phyloP scores from a whole-genome alignment of 2,329 filamentous ascomycete species.

The Hypocreales sp. region DNA sequence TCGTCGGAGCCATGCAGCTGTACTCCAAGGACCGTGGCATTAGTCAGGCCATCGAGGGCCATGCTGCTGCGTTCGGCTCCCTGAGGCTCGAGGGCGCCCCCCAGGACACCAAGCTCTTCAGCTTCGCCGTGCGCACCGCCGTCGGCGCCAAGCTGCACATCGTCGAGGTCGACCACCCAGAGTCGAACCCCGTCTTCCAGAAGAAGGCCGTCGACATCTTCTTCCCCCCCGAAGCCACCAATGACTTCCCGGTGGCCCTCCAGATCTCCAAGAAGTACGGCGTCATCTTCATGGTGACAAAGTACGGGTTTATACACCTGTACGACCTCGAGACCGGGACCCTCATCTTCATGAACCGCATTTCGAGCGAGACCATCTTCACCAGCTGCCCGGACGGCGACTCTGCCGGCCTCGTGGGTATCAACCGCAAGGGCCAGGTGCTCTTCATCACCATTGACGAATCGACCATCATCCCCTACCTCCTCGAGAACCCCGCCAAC shows the following conservation, averaged over 20 bases:
- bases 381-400: conserved; percentile 74
- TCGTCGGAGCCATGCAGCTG: conserved; percentile 92
- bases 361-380: conserved; percentile 98
- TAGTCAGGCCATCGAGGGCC: conserved; percentile 94
- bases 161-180: conserved; percentile 89
- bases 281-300: conserved; percentile 92
- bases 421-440: conserved; percentile 96
- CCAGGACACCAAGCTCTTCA: conserved; percentile 87
- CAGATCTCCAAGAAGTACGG: conserved; percentile 96
- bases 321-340: conserved; percentile 94
- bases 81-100: conserved; percentile 78
- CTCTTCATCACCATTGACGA: conserved; percentile 91
- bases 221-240: conserved; percentile 88
- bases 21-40: conserved; percentile 94
- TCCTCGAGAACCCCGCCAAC: conserved; percentile 92
- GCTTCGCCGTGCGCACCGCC: conserved; percentile 83
- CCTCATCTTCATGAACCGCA: conserved; percentile 99
- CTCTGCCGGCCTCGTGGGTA: conserved; percentile 77
- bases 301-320: conserved; percentile 97
- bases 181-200: conserved; percentile 73
- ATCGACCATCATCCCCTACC: conserved; percentile 77
- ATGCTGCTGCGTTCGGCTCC: conserved; percentile 87
- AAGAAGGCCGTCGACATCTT: conserved; percentile 98
- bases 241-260: conserved; percentile 96
- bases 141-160: conserved; percentile 91